Evolutionary conservation across 768 basidiomycete species (phyloP).

Genomic region (Phanerochaete sordida): DNA sequence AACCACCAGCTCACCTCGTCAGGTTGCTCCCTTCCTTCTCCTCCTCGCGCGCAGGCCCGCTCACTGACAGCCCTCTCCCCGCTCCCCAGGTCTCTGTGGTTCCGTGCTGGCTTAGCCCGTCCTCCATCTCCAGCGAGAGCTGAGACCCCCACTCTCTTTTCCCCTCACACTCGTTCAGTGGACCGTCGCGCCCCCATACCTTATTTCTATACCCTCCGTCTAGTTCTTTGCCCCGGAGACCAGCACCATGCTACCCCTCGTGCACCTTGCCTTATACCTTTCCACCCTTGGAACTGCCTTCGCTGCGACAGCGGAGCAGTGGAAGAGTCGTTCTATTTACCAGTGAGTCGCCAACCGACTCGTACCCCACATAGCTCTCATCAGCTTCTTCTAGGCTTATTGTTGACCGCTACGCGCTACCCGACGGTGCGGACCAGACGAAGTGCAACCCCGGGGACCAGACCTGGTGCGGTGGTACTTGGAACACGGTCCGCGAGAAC

Average conservation of each 20-base stretch:
- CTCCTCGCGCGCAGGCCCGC: neutral
- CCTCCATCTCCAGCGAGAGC: constrained; percentile 3
- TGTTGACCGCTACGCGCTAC: constrained; percentile 74
- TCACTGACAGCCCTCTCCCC: neutral
- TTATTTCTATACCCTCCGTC: neutral
- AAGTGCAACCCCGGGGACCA: constrained; percentile 56
- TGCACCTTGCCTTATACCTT: constrained; percentile 25
- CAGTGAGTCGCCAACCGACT: constrained; percentile 46
- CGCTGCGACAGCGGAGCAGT: constrained; percentile 68
- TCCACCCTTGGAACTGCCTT: constrained; percentile 30
- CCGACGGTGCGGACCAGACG: constrained; percentile 45
- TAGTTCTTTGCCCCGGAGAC: constrained; percentile 9
- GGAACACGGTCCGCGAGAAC: constrained; percentile 68
- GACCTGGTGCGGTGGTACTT: constrained; percentile 87
- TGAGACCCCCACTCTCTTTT: constrained; percentile 14
- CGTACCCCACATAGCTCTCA: neutral
- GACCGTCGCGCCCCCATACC: neutral
- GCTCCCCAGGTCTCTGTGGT: constrained; percentile 7
- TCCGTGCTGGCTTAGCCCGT: constrained; percentile 2
- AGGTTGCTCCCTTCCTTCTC: neutral
- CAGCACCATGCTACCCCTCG: constrained; percentile 19
- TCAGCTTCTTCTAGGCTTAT: constrained; percentile 44
- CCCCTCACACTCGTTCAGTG: constrained; percentile 10
- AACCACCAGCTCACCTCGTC: constrained; percentile 7
- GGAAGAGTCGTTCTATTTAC: constrained; percentile 78